Evolutionary conservation across 345 rosid species (phyloP).

Genomic region (Eutrema yunnanense): DNA sequence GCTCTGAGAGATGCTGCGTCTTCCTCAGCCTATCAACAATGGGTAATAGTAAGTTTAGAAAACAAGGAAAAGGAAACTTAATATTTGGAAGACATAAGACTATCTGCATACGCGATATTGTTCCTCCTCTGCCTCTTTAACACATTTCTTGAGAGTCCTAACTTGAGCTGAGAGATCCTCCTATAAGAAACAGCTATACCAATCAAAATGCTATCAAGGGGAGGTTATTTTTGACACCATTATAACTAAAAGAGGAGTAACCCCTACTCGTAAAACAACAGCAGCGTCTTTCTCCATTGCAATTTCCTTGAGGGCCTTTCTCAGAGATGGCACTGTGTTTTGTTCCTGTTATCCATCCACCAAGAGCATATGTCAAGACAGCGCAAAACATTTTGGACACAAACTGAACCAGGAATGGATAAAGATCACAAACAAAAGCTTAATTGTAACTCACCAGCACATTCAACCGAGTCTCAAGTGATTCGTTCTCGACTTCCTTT

Average conservation of each 20-base stretch:
- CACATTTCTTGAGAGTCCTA: slow-evolving; percentile 73
- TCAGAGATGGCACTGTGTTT: slow-evolving; percentile 80
- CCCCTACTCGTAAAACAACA: slow-evolving; percentile 75
- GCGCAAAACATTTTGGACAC: not conserved
- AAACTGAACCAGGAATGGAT: not conserved
- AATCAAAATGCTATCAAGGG: slow-evolving; percentile 12
- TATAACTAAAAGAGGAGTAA: not conserved
- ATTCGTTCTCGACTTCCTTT: slow-evolving; percentile 51
- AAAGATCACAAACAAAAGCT: not conserved
- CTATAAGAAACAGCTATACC: slow-evolving; percentile 33
- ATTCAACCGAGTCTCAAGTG: slow-evolving; percentile 51
- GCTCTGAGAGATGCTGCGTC: slow-evolving; percentile 96
- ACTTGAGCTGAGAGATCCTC: slow-evolving; percentile 95
- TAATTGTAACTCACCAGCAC: slow-evolving; percentile 44
- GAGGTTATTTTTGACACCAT: not conserved
- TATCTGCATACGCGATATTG: slow-evolving; percentile 58
- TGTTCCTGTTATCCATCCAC: slow-evolving; percentile 53
- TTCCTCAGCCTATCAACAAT: slow-evolving; percentile 81
- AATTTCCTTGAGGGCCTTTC: slow-evolving; percentile 89
- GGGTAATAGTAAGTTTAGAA: not conserved
- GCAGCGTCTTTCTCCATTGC: slow-evolving; percentile 99
- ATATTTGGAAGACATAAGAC: slow-evolving; percentile 14
- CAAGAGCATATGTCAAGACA: slow-evolving; percentile 9
- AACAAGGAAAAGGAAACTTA: not conserved
- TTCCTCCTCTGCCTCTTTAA: slow-evolving; percentile 93